A percentile compares a stretch with the other conserved stretches of the same genome.
Conservation (phyloP, 1,284 basidiomycete genomes). For the Sporisorium graminicola region DNA sequence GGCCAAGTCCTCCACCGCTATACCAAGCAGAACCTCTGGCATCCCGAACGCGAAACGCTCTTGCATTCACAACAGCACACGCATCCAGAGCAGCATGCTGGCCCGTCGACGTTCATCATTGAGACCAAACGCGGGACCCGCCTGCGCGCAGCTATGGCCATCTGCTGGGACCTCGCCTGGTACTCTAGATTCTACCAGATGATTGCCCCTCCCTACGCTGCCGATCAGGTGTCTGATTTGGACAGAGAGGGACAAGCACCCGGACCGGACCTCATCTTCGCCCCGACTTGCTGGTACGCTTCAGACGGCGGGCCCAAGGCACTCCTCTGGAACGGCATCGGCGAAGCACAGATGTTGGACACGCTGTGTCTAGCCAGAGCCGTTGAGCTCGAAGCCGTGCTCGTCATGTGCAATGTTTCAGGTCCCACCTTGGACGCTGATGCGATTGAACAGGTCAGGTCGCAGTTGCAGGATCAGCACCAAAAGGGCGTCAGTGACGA, state of each 20-base stretch:
- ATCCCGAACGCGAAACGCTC: slow-evolving; percentile 62
- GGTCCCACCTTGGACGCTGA: slow-evolving; percentile 42
- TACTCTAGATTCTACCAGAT: slow-evolving; percentile 60
- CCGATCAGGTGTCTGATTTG: slow-evolving; percentile 20
- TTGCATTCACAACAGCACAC: slow-evolving; percentile 44
- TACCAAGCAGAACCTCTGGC: slow-evolving; percentile 68
- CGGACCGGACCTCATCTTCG: slow-evolving; percentile 66
- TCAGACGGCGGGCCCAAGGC: slow-evolving; percentile 61
- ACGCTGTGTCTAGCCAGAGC: slow-evolving; percentile 53
- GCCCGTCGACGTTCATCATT: slow-evolving; percentile 52
- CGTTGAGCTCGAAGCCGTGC: slow-evolving; percentile 59
- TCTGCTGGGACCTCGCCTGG: slow-evolving; percentile 68
- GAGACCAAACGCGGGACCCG: slow-evolving; percentile 57
- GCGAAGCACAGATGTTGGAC: slow-evolving; percentile 60
- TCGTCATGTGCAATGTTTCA: slow-evolving; percentile 67
- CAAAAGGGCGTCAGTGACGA: slow-evolving; percentile 4
- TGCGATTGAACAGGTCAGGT: slow-evolving; percentile 7
- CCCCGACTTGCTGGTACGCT: slow-evolving; percentile 68
- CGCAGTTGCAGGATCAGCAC: slow-evolving; percentile 1
- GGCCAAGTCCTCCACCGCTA: slow-evolving; percentile 59
- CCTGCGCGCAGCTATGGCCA: slow-evolving; percentile 57
- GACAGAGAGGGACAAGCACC: slow-evolving; percentile 35
- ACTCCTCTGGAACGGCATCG: slow-evolving; percentile 54
- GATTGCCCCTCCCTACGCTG: slow-evolving; percentile 25
- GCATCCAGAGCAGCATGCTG: slow-evolving; percentile 52